Evolutionary conservation across 768 basidiomycete genomes (phyloP), one percentile per base, ranked within the genome.

Genomic region (Tylopilus intermedius): DNA sequence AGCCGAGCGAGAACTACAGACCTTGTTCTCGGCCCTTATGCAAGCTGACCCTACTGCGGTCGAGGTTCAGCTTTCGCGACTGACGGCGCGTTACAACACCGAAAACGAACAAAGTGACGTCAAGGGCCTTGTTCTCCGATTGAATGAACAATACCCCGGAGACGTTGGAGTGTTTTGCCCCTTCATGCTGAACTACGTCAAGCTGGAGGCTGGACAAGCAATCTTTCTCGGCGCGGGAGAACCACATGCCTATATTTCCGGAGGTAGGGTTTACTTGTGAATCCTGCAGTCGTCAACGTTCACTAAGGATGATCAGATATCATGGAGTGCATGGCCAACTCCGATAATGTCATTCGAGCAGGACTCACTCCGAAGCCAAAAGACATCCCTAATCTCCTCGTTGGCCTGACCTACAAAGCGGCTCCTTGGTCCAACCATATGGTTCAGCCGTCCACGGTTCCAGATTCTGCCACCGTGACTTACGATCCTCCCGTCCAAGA

Each of bases 281-380:
- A 41, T 26, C 5, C 22, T 42, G 4, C 22, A 41, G 18, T 30
- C 2, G 1, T 51, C 30, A 21, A 48, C 35, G 14, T 45, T 60
- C 27, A 53, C 56, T 27, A 38, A 15, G 29, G 30, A 24, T 33
- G 14, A 46, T 50, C 62, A 95, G 95, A 99, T 65, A 94, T 94
- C 69, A 92, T 98, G 65, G 96, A 98, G 66, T 95, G 93, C 74
- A 98, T 98, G 94, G 95, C 95, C 24, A 94, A 94, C 56, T 94
- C 92, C 0, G 96, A 99, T 74, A 98, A 98, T 68, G 96, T 99
- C 69, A 94, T 99, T 58, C 90, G 96, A 30, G 96, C 96, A 7
- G 96, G 96, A 13, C 83, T 99, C 38, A 99, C 96, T 0, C 95
- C 96, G 2, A 99, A 99, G 71, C 79, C 91, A 30, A 86, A 96